Conservation (phyloP, 768 basidiomycete genomes). For the Amanita fuliginea region DNA sequence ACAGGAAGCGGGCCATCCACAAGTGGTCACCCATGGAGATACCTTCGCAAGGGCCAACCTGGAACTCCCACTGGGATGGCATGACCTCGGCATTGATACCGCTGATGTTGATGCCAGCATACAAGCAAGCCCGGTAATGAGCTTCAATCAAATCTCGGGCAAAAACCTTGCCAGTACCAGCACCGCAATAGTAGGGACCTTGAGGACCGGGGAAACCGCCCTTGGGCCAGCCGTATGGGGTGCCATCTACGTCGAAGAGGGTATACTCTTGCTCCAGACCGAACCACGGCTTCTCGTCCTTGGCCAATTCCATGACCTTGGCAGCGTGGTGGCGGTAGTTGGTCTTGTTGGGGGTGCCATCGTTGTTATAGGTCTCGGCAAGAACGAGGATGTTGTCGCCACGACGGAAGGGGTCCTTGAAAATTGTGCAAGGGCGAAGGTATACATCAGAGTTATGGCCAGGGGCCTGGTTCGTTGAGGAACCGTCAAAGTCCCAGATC, state of each 20-base stretch:
- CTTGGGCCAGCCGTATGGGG: constrained; percentile 94
- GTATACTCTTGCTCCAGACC: constrained; percentile 99
- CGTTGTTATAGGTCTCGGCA: constrained; percentile 97
- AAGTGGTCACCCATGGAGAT: constrained; percentile 99
- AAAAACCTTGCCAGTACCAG: constrained; percentile 96
- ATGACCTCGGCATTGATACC: constrained; percentile 99
- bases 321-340: constrained; percentile 91
- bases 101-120: constrained; percentile 93
- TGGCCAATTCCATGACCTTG: constrained; percentile 92
- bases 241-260: constrained; percentile 85
- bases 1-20: constrained; percentile 97
- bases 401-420: constrained; percentile 98
- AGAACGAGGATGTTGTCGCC: constrained; percentile 97
- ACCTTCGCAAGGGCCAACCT: constrained; percentile 96
- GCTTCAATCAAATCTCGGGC: constrained; percentile 98
- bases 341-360: constrained; percentile 94
- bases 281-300: constrained; percentile 83
- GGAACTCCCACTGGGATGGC: constrained; percentile 99
- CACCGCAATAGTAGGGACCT: constrained; percentile 99
- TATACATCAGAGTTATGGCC: constrained; percentile 95
- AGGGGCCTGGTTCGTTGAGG: constrained; percentile 94
- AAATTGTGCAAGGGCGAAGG: constrained; percentile 93
- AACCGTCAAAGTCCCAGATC: constrained; percentile 99
- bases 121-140: constrained; percentile 95
- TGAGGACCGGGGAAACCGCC: constrained; percentile 99